phyloP scores from a whole-genome alignment of 2,329 filamentous ascomycete genomes.

The Paraphaeosphaeria minitans region DNA sequence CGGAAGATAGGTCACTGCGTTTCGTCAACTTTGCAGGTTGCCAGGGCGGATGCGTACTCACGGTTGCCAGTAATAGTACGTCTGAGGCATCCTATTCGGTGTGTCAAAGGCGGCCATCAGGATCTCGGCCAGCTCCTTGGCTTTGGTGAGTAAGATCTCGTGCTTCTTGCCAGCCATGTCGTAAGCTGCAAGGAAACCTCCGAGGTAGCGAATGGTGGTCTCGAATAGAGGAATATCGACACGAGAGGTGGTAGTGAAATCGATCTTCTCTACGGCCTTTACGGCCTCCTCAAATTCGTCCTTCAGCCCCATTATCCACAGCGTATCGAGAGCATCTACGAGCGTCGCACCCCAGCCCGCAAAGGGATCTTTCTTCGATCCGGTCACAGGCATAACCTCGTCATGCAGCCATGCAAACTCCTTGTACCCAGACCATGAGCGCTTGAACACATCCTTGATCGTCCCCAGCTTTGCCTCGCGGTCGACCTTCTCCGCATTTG shows the following conservation, averaged over 20 bases:
- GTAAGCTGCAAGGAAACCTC: slow-evolving; percentile 71
- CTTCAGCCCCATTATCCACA: slow-evolving; percentile 73
- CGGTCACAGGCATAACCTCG: slow-evolving; percentile 76
- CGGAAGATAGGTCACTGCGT: slow-evolving; percentile 38
- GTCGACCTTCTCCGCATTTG: slow-evolving; percentile 53
- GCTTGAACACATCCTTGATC: slow-evolving; percentile 75
- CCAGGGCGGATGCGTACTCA: slow-evolving; percentile 31
- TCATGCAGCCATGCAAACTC: slow-evolving; percentile 83
- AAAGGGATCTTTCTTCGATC: slow-evolving; percentile 76
- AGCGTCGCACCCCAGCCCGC: slow-evolving; percentile 90
- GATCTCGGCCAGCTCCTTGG: slow-evolving; percentile 66
- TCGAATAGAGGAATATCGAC: slow-evolving; percentile 70
- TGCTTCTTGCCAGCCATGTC: slow-evolving; percentile 64
- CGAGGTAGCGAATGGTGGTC: slow-evolving; percentile 73
- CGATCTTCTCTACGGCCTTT: slow-evolving; percentile 61
- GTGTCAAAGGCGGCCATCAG: slow-evolving; percentile 72
- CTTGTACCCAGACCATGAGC: slow-evolving; percentile 83
- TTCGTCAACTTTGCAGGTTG: slow-evolving; percentile 8
- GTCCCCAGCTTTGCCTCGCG: slow-evolving; percentile 67
- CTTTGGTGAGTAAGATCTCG: slow-evolving; percentile 63
- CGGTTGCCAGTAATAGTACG: slow-evolving; percentile 61
- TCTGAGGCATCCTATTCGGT: slow-evolving; percentile 68
- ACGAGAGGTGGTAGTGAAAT: slow-evolving; percentile 61
- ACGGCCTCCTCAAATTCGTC: slow-evolving; percentile 70
- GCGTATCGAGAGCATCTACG: slow-evolving; percentile 74